Base-by-base conservation (phyloP, 257 asterid genomes). In the Catharanthus roseus region DNA sequence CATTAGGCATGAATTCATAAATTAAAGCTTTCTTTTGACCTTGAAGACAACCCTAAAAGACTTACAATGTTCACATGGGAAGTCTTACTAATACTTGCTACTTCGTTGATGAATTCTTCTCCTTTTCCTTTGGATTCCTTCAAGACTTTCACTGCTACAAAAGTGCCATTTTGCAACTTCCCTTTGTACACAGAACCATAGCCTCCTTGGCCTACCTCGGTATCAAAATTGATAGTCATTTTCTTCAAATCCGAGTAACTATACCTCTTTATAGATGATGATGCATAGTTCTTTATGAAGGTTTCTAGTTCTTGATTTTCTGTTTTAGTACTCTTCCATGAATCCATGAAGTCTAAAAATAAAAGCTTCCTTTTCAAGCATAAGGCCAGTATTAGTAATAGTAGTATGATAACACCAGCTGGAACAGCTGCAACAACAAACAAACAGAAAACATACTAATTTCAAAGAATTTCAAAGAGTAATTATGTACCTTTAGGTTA, bases 1-100 rank as follows among this genome's bases (percentile, higher is more conserved):
- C 86, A 51, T 79, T 79, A 0, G 80, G 62, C 82, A 82, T 79
- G 82, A 75, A 82, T 49, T 82, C 81, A 18, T 81, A 81, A 15
- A 81, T 42, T 6, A 81, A 67, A 75, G 82, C 82, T 62, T 78
- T 74, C 66, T 60, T 69, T 7, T n/a, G 3, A 16, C 79, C 72
- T n/a, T 65, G 70, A 19, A 47, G 51, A 60, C 83, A 78, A 82
- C 28, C 83, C 85, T 11, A 72, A 19, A 24, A 78, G 78, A 3
- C 33, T 70, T n/a, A 73, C 79, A 53, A 78, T 50, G 51, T 78
- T 78, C 5, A 78, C 77, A n/a, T 82, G 81, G 19, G 81, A 78
- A 42, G 79, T 78, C 44, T 71, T 60, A 28, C 83, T 53, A 10
- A 78, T 75, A 39, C 82, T 77, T 6, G 72, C 74, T 0, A 81